Evolutionary conservation across 345 rosid genomes (phyloP).

Genomic region (Durio zibethinus): DNA sequence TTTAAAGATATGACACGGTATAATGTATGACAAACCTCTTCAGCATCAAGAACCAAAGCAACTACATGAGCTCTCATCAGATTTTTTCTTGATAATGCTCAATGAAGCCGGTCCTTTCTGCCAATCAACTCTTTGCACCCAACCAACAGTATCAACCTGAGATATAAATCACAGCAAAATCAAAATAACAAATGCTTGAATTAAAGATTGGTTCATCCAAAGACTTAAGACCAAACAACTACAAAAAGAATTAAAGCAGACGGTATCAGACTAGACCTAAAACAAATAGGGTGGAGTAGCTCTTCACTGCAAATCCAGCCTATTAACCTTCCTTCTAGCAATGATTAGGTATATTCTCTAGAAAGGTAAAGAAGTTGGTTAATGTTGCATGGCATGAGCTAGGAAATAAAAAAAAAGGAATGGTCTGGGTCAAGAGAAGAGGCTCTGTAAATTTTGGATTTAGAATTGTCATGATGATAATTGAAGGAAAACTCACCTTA

Average conservation of each 20-base stretch:
- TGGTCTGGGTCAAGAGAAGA: neutral
- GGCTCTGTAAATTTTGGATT: neutral
- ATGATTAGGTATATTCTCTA: neutral
- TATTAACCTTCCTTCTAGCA: neutral
- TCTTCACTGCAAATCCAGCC: neutral
- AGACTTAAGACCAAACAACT: neutral
- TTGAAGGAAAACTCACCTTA: neutral
- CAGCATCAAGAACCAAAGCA: slow-evolving; percentile 94
- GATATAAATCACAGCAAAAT: slow-evolving; percentile 7
- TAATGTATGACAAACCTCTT: slow-evolving; percentile 53
- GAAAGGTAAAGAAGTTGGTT: neutral
- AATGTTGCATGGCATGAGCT: neutral
- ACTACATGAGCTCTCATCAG: slow-evolving; percentile 92
- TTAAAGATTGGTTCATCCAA: neutral
- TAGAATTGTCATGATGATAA: neutral
- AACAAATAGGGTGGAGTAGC: neutral
- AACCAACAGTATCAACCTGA: slow-evolving; percentile 97
- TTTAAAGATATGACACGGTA: neutral
- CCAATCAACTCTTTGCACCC: slow-evolving; percentile 81
- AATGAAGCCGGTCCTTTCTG: slow-evolving; percentile 93
- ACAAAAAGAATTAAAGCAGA: neutral
- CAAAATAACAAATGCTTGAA: neutral
- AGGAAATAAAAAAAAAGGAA: neutral
- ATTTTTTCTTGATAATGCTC: slow-evolving; percentile 85
- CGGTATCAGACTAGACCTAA: neutral